phyloP scores from a whole-genome alignment of 2,329 filamentous ascomycete genomes.

The Paraconiothyrium brasiliense region DNA sequence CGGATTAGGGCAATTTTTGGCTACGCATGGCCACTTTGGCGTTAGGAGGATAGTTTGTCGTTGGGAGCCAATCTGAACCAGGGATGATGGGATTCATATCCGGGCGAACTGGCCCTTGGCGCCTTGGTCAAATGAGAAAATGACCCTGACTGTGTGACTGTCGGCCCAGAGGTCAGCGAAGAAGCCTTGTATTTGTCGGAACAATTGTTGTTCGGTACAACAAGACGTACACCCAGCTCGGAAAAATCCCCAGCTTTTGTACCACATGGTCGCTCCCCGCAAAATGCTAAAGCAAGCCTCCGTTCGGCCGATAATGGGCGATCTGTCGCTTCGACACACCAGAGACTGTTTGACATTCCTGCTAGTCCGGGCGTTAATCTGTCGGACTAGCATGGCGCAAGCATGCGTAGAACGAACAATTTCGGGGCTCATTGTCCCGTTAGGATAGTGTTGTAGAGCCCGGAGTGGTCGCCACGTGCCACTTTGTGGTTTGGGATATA shows the following conservation, averaged over 20 bases:
- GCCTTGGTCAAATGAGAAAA: background rate
- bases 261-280: background rate
- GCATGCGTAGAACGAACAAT: background rate
- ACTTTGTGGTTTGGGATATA: background rate
- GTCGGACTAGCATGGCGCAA: background rate
- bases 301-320: background rate
- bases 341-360: background rate
- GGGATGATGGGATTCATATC: background rate
- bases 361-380: no score
- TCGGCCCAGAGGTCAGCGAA: background rate
- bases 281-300: background rate
- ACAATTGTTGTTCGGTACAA: background rate
- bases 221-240: background rate
- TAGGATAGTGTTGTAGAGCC: background rate
- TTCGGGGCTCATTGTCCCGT: background rate
- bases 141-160: background rate
- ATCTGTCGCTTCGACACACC: background rate
- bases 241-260: background rate
- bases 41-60: background rate
- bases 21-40: background rate
- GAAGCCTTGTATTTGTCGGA: background rate
- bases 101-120: background rate
- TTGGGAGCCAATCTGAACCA: no score
- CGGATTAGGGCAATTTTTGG: background rate
- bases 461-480: background rate